Base-by-base conservation (phyloP, 2,329 filamentous ascomycete species). In the Aspergillus viridinutans region DNA sequence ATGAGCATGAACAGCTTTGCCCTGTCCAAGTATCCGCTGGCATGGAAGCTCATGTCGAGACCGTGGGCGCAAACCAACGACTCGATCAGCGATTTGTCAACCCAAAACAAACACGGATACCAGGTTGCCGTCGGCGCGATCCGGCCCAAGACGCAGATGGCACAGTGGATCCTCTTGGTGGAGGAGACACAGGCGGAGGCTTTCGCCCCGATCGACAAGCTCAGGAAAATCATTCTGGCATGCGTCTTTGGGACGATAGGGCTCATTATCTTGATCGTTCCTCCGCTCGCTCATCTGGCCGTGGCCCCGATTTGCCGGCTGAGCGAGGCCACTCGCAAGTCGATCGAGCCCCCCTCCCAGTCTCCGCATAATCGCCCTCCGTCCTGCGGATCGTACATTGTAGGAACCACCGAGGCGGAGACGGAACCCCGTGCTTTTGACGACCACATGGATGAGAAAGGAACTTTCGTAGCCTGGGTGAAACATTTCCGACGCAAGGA, bases 181-280 rank as follows among this genome's bases (percentile, higher is more conserved):
- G 92, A 96, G 69, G 87, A 94, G 71, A 79, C 85, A 2, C 85
- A 85, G 60, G 71, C 72, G 23, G 92, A 96, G 73, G 90, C 92
- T 0, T 92, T 89, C 75, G 79, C 80, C 7, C 89, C 92, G 0
- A 92, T 96, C 56, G 75, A 80, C 28, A 86, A 85, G 21, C 79
- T 96, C n/a, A 85, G 90, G 21, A 86, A 88, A 50, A 90, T 96
- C 52, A 82, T 97, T 1, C 74, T 96, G 2, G 90, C 85, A 4
- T 96, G 90, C 59, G 89, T 96, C 0, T 95, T 96, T 69, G 90
- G 89, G 1, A 93, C 91, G 0, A 82, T 87, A 12, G 92, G 88
- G 0, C 80, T 88, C 4, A 83, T 95, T 52, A 70, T 92, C 3
- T 60, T 95, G 8, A 71, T 95, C 1, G 81, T 90, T 2, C 82